phyloP scores from a whole-genome alignment of 2,329 filamentous ascomycete genomes.

The Leptoxyphium fumago region DNA sequence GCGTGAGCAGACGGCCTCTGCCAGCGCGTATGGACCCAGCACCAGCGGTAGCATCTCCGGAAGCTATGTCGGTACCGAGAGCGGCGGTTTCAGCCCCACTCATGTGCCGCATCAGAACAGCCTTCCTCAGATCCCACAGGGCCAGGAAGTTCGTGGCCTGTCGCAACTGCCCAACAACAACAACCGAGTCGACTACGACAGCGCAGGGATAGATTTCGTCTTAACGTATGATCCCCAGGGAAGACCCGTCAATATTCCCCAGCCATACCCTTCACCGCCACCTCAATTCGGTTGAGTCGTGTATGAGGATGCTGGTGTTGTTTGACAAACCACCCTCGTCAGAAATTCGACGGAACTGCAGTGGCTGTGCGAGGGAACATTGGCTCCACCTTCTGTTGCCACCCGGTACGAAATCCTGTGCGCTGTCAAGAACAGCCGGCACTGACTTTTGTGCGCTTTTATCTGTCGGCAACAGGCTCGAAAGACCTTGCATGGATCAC shows the following conservation, averaged over 20 bases:
- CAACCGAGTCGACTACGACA: conserved; percentile 54
- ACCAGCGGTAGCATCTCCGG: conserved; percentile 44
- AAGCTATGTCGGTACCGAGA: conserved; percentile 40
- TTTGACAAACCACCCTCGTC: too few species aligned
- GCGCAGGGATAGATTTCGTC: conserved; percentile 79
- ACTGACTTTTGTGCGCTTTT: conserved; percentile 8
- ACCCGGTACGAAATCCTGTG: background rate
- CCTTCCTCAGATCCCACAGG: conserved; percentile 1
- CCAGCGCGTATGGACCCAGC: conserved; percentile 28
- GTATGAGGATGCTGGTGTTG: too few species aligned
- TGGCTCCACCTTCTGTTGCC: background rate
- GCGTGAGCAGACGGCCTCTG: conserved; percentile 8
- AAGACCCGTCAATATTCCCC: conserved; percentile 14
- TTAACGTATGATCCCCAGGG: conserved; percentile 56
- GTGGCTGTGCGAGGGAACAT: background rate
- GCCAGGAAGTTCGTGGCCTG: conserved; percentile 4
- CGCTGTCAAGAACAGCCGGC: background rate
- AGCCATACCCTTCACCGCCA: conserved; percentile 50
- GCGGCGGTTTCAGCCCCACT: conserved; percentile 32
- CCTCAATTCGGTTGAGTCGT: conserved; percentile 19
- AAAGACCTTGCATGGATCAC: conserved; percentile 87
- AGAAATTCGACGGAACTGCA: too few species aligned
- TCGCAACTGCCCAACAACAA: conserved; percentile 16
- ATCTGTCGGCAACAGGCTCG: conserved; percentile 45
- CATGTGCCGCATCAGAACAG: conserved; percentile 14